These are phyloP conservation scores for Ceratocystis albifundus DNA, from an alignment of 2,329 filamentous ascomycete genomes.

Conservation along the genomic window DNA sequence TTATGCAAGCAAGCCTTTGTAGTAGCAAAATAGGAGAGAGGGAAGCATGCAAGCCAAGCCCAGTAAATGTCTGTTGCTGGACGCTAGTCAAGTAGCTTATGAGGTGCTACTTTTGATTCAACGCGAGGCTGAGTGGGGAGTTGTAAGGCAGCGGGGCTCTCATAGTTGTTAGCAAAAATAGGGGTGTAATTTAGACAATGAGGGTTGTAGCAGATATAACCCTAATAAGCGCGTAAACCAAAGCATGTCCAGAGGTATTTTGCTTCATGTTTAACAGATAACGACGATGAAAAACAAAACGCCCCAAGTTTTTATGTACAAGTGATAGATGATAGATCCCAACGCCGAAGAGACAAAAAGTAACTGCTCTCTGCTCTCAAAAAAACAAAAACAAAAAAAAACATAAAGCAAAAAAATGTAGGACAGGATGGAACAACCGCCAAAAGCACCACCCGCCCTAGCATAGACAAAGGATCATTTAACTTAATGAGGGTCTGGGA, in stretches of 20 bases:
- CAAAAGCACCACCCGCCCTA: neutral
- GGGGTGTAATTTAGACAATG: neutral
- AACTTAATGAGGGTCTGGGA: conserved; percentile 47
- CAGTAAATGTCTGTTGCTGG: too few species aligned
- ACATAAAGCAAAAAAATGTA: neutral
- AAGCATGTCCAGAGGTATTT: neutral
- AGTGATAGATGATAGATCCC: neutral
- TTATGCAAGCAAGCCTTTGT: too few species aligned
- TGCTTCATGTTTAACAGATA: too few species aligned
- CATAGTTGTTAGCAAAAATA: neutral
- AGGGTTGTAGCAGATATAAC: neutral
- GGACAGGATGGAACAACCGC: neutral
- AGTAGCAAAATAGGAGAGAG: too few species aligned
- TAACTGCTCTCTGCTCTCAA: neutral
- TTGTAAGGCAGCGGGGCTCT: neutral
- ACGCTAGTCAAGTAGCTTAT: neutral
- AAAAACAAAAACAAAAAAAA: too few species aligned
- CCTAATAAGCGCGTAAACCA: neutral
- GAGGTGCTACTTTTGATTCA: neutral
- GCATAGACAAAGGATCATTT: neutral
- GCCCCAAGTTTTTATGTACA: conserved; percentile 2
- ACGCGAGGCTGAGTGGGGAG: neutral
- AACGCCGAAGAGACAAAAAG: neutral
- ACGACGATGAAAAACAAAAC: neutral
- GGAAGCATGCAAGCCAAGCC: too few species aligned